A percentile compares a stretch with the other conserved stretches of the same genome.
These are phyloP conservation scores for Pisolithus microcarpus DNA, from an alignment of 768 basidiomycete genomes.

Conservation along the genomic window DNA sequence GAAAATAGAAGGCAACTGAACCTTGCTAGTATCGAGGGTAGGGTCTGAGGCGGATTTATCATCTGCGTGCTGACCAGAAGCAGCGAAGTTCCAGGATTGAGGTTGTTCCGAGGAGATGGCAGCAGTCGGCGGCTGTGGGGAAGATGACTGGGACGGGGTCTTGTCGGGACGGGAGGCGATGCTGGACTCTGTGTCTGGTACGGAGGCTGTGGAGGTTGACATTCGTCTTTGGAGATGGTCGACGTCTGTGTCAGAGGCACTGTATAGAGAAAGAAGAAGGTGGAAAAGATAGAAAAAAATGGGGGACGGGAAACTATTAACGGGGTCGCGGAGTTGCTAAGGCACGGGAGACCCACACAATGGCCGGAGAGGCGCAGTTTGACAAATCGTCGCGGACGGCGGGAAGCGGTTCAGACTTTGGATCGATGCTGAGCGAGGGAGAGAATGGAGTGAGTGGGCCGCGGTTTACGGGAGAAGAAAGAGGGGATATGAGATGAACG, in stretches of 20 bases:
- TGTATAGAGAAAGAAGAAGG: conserved; percentile 16
- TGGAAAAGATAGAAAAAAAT: conserved; percentile 6
- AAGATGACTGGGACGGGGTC: conserved; percentile 47
- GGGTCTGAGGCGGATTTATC: conserved; percentile 38
- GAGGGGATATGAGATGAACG: conserved; percentile 2
- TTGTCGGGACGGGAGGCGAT: conserved; percentile 56
- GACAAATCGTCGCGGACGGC: conserved; percentile 42
- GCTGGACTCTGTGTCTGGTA: conserved; percentile 57
- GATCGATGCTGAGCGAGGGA: conserved; percentile 28
- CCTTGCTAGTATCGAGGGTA: conserved; percentile 42
- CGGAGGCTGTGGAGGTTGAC: conserved; percentile 69
- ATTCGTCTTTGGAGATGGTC: conserved; percentile 59
- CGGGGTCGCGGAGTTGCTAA: conserved; percentile 11
- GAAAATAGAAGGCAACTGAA: conserved; percentile 71
- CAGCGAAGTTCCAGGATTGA: conserved; percentile 22
- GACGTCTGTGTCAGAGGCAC: conserved; percentile 40
- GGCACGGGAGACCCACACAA: conserved; percentile 34
- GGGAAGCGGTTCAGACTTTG: conserved; percentile 29
- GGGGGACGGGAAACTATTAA: conserved; percentile 8
- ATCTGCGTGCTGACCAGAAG: conserved; percentile 10
- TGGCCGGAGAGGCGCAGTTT: conserved; percentile 38
- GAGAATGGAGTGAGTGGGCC: conserved; percentile 2
- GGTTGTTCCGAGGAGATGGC: conserved; percentile 18
- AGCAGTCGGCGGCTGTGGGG: conserved; percentile 39
- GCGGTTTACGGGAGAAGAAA: neutral